Percentiles rank a stretch among this genome's conserved stretches.
Evolutionary conservation across 805 yeast genomes (phyloP).

Genomic region (Lipomyces sp.): DNA sequence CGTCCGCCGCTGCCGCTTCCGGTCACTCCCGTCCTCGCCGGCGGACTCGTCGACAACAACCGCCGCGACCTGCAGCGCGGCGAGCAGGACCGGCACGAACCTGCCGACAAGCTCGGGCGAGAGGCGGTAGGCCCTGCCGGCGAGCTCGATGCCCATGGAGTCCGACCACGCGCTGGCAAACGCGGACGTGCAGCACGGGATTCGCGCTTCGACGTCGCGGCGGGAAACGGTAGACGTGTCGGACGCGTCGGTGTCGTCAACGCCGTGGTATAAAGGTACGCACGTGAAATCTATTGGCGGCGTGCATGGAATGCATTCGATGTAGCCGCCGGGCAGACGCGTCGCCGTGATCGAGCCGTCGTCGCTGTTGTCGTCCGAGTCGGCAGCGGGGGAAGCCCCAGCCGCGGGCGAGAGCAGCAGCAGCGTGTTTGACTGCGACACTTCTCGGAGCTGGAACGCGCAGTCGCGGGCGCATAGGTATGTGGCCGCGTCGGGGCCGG

Average conservation of each 20-base stretch:
- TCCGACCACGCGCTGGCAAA: slow-evolving; percentile 52
- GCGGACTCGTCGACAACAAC: too few relatives aligned
- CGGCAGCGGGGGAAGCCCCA: not conserved
- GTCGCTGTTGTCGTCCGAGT: not conserved
- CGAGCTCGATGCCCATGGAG: slow-evolving; percentile 54
- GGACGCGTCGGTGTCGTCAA: not conserved
- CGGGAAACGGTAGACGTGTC: not conserved
- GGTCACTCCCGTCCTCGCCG: too few relatives aligned
- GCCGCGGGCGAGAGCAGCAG: slow-evolving; percentile 46
- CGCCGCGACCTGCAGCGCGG: slow-evolving; percentile 26
- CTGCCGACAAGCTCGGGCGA: slow-evolving; percentile 29
- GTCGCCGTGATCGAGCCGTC: slow-evolving; percentile 1
- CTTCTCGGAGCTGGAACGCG: slow-evolving; percentile 68
- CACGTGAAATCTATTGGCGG: slow-evolving; percentile 16
- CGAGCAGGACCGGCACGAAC: slow-evolving; percentile 33
- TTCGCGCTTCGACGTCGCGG: slow-evolving; percentile 36
- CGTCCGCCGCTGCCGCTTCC: too few relatives aligned
- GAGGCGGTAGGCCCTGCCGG: slow-evolving; percentile 44
- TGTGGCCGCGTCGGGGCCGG: slow-evolving; percentile 37
- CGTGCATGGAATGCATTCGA: slow-evolving; percentile 18
- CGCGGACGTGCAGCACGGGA: slow-evolving; percentile 49
- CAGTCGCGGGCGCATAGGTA: slow-evolving; percentile 57
- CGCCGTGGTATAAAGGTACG: slow-evolving; percentile 25
- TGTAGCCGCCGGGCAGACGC: slow-evolving; percentile 11
- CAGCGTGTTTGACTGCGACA: slow-evolving; percentile 86